Evolutionary conservation across 495 filamentous ascomycete species (phyloP), one percentile per base, ranked within the genome.

Genomic region (Pseudomonodictys pantanalensis): DNA sequence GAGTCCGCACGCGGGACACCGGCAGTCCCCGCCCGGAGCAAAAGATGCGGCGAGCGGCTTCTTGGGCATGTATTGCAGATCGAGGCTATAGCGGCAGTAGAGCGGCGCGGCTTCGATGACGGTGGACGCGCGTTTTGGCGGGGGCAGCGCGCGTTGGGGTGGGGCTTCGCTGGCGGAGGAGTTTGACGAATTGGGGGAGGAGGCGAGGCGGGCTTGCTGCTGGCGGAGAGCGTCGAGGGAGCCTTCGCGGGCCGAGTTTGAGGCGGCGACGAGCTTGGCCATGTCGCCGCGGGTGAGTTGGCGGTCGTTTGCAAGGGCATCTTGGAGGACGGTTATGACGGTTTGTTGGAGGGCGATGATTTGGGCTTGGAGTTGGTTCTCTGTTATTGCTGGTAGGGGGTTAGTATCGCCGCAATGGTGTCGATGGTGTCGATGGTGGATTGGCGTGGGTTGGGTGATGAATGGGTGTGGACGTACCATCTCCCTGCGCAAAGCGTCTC

Each of bases 291-390:
- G 60, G 11, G 63, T 50, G 39, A 66, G 57, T 20, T 53, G 46
- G 8, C 70, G 66, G 7, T 64, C 65, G 51, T 59, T 67, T 44
- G 63, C 55, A 33, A 70, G 58, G 5, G 70, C 70, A 29, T 70
- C 68, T 55, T 72, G 66, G 6, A 72, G 64, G 28, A 72, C 65
- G 24, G 64, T 39, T 48, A 72, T 72, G 39, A 72, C 70, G 28
- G 70, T 68, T 46, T 71, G 68, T 52, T 72, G 68, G 45, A 72
- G 64, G 30, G 52, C 30, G 47, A 72, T 71, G 54, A 72, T 65
- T 41, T 70, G 70, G 15, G 60, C 64, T 52, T 71, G 70, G 32
- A 72, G 68, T 39, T 62, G 59, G 61, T 72, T 72, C 46, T 72
- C 64, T 9, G 68, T 68, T 20, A 68, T 23, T 23, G 64, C 68